Evolutionary conservation across 352 stramenopile species (phyloP), one percentile per base, ranked within the genome.

Genomic region (Pythium phragmiticola): DNA sequence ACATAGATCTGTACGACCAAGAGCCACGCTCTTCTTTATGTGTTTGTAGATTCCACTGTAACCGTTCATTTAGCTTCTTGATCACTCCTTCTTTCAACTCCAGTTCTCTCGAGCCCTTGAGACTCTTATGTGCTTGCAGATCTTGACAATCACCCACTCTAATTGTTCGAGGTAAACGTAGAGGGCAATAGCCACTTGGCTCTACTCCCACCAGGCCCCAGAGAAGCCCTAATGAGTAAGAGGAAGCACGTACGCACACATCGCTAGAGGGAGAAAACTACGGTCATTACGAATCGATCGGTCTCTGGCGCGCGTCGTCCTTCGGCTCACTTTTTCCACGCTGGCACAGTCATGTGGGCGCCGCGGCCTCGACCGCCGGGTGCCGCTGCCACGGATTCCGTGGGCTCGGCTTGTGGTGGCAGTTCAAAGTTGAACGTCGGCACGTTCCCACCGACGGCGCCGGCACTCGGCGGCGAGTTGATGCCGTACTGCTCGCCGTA

Each of bases 401-500:
- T 33, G 37, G 21, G 23, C 7, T 47, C 41, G 21, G 57, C 57
- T 7, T 46, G 54, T 37, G 67, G 62, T 14, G 65, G 57, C 49
- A 74, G 57, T n/a, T 71, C 53, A 26, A 72, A 65, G 33, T 59
- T 57, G 16, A 76, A 70, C 21, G 47, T 51, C 0, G 67, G 65
- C 4, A 78, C 50, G 26, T 46, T 62, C 0, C 68, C 70, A 48
- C 65, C 55, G 13, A 70, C 46, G 0, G 65, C 67, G 5, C 64
- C 73, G 19, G 39, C 52, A 30, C 67, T 87, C 2, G 73, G 79
- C 0, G 84, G 84, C 26, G 82, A 91, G 57, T 89, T 82, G 33
- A 89, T 68, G 6, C 85, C 87, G 48, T 91, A 93, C 63, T 89
- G 87, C 46, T 92, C 84, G 47, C 84, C 84, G 59, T 92, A 95